These are phyloP conservation scores for Auricularia sp. DNA, from an alignment of 768 basidiomycete genomes.

Conservation along the genomic window DNA sequence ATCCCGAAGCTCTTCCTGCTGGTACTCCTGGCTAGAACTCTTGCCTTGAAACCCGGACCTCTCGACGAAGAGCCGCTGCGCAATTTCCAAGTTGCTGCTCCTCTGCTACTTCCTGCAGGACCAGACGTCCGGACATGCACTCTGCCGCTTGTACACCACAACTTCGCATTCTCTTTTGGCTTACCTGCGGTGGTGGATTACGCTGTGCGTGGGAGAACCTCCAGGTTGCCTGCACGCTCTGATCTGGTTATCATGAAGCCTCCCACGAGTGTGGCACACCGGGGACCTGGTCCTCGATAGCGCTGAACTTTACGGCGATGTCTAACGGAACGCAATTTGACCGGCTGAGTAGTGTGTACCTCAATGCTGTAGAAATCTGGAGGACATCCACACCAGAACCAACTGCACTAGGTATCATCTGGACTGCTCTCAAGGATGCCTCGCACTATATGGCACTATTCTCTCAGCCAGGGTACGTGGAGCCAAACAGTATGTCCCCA, in stretches of 20 bases:
- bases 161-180: conserved; percentile 6
- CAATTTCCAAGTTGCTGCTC: conserved; percentile 4
- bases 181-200: conserved; percentile 4
- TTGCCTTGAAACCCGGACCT: too few species aligned
- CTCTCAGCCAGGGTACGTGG: conserved; percentile 1
- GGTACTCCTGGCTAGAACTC: too few species aligned
- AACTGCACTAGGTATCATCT: conserved; percentile 7
- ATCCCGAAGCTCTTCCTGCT: too few species aligned
- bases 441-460: conserved; percentile 6
- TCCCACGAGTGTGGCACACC: conserved; percentile 5
- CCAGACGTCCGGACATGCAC: neutral
- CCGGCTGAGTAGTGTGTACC: conserved; percentile 2
- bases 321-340: conserved; percentile 4
- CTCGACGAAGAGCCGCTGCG: neutral
- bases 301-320: neutral
- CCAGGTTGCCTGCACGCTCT: too few species aligned
- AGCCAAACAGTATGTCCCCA: neutral
- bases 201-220: neutral
- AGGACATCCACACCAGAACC: conserved; percentile 8
- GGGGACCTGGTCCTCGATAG: conserved; percentile 6
- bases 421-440: conserved; percentile 7
- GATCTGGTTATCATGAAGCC: neutral
- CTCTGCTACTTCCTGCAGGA: neutral
- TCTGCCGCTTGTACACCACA: neutral
- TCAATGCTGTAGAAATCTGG: conserved; percentile 5